phyloP scores from a whole-genome alignment of 2,329 filamentous ascomycete species.

The Botrytis hyacinthi region DNA sequence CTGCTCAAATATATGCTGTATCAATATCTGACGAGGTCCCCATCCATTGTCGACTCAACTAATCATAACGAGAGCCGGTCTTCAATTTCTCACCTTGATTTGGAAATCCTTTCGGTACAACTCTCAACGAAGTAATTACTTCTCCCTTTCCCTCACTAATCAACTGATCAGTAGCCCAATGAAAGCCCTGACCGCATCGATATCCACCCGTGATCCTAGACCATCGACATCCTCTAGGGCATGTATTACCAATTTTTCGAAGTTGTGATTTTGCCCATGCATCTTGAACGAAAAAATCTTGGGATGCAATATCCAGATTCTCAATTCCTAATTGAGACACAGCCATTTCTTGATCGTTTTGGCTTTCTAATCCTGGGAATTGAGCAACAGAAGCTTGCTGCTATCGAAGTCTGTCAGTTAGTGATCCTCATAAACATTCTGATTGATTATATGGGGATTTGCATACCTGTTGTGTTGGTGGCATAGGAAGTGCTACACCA shows the following conservation, averaged over 20 bases:
- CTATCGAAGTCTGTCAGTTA: background rate
- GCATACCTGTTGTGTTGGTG: background rate
- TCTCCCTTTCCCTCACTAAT: background rate
- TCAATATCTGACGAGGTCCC: background rate
- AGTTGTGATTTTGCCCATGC: slow-evolving; percentile 2
- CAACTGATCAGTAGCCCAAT: background rate
- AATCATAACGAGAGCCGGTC: background rate
- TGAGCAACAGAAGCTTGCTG: background rate
- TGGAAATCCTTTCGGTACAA: background rate
- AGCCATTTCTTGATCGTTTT: background rate
- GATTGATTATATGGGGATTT: background rate
- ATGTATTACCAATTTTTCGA: background rate
- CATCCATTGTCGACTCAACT: background rate
- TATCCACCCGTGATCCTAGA: background rate
- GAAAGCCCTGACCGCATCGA: background rate
- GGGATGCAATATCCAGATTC: background rate
- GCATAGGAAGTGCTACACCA: background rate
- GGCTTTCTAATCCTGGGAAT: background rate
- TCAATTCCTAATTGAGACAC: background rate
- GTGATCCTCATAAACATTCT: background rate
- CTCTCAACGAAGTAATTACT: background rate
- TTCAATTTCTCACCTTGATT: background rate
- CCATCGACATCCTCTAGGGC: slow-evolving; percentile 1
- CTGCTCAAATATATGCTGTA: background rate
- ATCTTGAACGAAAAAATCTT: background rate